Percentiles rank a stretch among this genome's conserved stretches.
These are phyloP conservation scores for Taxillus chinensis DNA, from an alignment of 164 flowering plant genomes.

Conservation along the genomic window DNA sequence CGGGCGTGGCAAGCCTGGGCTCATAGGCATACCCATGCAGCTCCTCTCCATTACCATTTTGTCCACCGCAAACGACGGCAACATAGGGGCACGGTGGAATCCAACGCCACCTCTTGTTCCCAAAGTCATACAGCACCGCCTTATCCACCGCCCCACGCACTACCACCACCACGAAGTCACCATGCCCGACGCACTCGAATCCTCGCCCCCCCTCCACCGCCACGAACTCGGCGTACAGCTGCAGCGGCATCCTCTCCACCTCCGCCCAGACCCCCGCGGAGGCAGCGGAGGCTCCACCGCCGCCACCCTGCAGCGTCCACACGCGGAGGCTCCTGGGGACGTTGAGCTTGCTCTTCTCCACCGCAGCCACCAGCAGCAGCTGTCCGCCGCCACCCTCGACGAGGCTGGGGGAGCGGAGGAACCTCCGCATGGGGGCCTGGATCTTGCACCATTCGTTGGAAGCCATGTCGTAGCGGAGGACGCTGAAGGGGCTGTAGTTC, in stretches of 20 bases:
- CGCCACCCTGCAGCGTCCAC: slow-evolving; percentile 60
- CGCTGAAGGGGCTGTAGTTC: slow-evolving; percentile 76
- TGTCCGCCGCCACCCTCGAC: slow-evolving; percentile 53
- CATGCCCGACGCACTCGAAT: slow-evolving; percentile 69
- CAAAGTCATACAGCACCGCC: slow-evolving; percentile 51
- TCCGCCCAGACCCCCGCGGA: slow-evolving; percentile 43
- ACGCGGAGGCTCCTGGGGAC: slow-evolving; percentile 74
- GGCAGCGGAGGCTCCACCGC: slow-evolving; percentile 9
- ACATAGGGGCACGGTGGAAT: slow-evolving; percentile 54
- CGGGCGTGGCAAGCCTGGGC: slow-evolving; percentile 66
- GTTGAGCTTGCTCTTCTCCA: slow-evolving; percentile 85
- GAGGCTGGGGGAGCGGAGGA: slow-evolving; percentile 66
- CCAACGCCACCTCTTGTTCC: slow-evolving; percentile 70
- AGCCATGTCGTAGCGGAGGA: slow-evolving; percentile 39
- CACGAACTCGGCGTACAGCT: slow-evolving; percentile 48
- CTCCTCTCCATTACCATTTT: slow-evolving; percentile 6
- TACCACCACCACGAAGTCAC: slow-evolving; percentile 50
- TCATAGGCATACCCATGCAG: slow-evolving; percentile 70
- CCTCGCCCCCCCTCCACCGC: slow-evolving; percentile 55
- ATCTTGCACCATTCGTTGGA: slow-evolving; percentile 56
- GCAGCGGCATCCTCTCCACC: slow-evolving; percentile 83
- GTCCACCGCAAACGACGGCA: neutral
- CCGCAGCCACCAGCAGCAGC: slow-evolving; percentile 72
- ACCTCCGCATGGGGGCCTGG: slow-evolving; percentile 84
- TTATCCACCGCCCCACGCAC: slow-evolving; percentile 29